Evolutionary conservation across 805 yeast genomes (phyloP).

Genomic region (Nakazawaea populi): DNA sequence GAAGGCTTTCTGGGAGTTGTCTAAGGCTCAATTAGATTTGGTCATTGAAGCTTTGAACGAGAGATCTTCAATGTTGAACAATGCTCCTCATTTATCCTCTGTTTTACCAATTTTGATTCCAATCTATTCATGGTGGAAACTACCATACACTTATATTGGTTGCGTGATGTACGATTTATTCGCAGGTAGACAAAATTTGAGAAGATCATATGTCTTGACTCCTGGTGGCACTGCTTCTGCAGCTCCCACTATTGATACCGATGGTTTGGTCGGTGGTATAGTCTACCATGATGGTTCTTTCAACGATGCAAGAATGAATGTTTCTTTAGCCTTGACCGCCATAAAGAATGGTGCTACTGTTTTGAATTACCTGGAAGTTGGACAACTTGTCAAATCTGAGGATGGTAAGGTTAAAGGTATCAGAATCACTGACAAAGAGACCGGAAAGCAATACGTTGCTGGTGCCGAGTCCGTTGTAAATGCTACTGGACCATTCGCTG

Average conservation of each 20-base stretch:
- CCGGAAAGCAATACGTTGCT: conserved; percentile 56
- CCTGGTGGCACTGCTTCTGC: conserved; percentile 59
- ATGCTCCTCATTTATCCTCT: conserved; percentile 87
- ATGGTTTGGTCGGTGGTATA: conserved; percentile 79
- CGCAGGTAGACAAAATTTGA: conserved; percentile 84
- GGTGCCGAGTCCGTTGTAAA: conserved; percentile 74
- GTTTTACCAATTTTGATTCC: conserved; percentile 93
- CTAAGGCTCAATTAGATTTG: conserved; percentile 82
- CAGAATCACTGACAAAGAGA: conserved; percentile 63
- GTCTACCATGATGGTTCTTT: conserved; percentile 95
- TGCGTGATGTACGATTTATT: conserved; percentile 88
- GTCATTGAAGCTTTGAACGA: conserved; percentile 88
- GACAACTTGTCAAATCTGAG: conserved; percentile 61
- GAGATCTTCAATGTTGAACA: conserved; percentile 76
- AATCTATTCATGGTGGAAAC: conserved; percentile 94
- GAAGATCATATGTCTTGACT: conserved; percentile 67
- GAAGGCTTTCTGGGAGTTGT: conserved; percentile 88
- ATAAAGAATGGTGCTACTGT: conserved; percentile 84
- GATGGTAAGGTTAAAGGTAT: conserved; percentile 69
- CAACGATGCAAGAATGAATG: conserved; percentile 88
- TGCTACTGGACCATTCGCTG: conserved; percentile 95
- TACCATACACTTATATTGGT: conserved; percentile 89
- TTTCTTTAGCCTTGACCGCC: conserved; percentile 82
- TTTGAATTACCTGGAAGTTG: conserved; percentile 80
- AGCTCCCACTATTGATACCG: conserved; percentile 81